A percentile compares a stretch with the other conserved stretches of the same genome.
Evolutionary conservation across 139 green algal species (phyloP).

Genomic region (Chlorella sp.): DNA sequence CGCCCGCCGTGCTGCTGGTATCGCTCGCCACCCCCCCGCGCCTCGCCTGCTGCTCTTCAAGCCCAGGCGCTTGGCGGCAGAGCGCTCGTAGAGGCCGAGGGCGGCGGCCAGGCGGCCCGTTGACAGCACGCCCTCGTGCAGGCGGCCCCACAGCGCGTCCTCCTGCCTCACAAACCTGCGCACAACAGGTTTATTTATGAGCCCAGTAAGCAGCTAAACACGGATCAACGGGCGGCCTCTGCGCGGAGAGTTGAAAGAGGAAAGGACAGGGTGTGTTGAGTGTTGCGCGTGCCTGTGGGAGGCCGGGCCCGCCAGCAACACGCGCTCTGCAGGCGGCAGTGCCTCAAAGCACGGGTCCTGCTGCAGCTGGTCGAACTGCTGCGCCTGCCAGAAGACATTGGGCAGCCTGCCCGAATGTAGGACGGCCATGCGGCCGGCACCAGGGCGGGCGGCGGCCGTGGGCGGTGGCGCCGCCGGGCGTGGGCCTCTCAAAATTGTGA

Average conservation of each 20-base stretch:
- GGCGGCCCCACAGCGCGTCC: slow-evolving; percentile 44
- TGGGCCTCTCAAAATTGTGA: too few relatives aligned
- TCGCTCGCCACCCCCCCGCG: background rate
- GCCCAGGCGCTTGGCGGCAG: slow-evolving; percentile 35
- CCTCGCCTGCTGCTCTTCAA: slow-evolving; percentile 25
- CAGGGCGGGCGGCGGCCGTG: too few relatives aligned
- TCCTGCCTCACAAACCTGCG: slow-evolving; percentile 58
- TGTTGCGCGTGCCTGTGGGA: slow-evolving; percentile 4
- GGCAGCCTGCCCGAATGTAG: background rate
- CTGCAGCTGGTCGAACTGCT: background rate
- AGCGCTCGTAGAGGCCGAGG: slow-evolving; percentile 65
- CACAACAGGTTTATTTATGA: too few relatives aligned
- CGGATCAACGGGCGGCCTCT: too few relatives aligned
- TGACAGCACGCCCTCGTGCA: slow-evolving; percentile 67
- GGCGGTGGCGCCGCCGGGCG: too few relatives aligned
- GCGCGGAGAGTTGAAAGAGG: too few relatives aligned
- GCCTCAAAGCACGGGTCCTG: slow-evolving; percentile 2
- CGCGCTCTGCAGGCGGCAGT: slow-evolving; percentile 5
- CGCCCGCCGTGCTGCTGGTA: too few relatives aligned
- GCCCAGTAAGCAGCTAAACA: too few relatives aligned
- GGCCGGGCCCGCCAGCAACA: slow-evolving; percentile 4
- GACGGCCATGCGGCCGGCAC: too few relatives aligned
- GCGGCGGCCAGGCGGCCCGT: slow-evolving; percentile 48
- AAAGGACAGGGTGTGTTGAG: too few relatives aligned
- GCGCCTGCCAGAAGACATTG: slow-evolving; percentile 5